Conservation (phyloP, 495 filamentous ascomycete species). For the Hypoxylon trugodes region DNA sequence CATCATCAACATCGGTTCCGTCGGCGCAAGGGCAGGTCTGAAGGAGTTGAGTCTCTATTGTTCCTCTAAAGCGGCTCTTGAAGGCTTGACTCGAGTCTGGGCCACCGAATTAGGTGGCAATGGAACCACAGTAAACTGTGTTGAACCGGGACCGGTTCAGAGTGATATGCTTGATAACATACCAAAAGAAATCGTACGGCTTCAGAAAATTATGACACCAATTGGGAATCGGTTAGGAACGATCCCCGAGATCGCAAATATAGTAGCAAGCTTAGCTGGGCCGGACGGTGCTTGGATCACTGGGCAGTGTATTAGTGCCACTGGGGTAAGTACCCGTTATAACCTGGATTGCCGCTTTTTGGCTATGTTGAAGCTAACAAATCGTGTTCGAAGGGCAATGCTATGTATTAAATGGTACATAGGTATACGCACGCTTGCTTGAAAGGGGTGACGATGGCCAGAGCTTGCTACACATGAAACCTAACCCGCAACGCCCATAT, state of each 20-base stretch:
- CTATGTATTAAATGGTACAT: too few species aligned
- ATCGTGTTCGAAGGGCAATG: too few species aligned
- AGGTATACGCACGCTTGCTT: too few species aligned
- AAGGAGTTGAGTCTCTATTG: conserved; percentile 57
- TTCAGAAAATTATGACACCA: conserved; percentile 59
- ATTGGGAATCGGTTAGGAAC: conserved; percentile 63
- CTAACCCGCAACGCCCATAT: too few species aligned
- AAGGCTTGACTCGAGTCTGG: conserved; percentile 70
- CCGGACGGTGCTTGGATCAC: conserved; percentile 65
- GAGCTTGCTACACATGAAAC: too few species aligned
- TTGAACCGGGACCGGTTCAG: conserved; percentile 69
- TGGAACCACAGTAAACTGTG: conserved; percentile 68
- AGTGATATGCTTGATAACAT: conserved; percentile 68
- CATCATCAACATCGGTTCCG: conserved; percentile 64
- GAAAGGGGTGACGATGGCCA: too few species aligned
- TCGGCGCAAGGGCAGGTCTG: conserved; percentile 55
- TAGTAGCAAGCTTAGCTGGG: conserved; percentile 61
- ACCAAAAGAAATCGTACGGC: conserved; percentile 60
- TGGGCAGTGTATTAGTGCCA: conserved; percentile 66
- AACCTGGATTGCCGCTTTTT: too few species aligned
- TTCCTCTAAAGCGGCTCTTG: conserved; percentile 71
- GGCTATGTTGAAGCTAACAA: too few species aligned
- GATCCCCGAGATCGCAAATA: conserved; percentile 67
- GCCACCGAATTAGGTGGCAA: conserved; percentile 68
- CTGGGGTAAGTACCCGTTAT: conserved; percentile 65